phyloP scores from a whole-genome alignment of 2,329 filamentous ascomycete genomes.

The Diplodia mutila region DNA sequence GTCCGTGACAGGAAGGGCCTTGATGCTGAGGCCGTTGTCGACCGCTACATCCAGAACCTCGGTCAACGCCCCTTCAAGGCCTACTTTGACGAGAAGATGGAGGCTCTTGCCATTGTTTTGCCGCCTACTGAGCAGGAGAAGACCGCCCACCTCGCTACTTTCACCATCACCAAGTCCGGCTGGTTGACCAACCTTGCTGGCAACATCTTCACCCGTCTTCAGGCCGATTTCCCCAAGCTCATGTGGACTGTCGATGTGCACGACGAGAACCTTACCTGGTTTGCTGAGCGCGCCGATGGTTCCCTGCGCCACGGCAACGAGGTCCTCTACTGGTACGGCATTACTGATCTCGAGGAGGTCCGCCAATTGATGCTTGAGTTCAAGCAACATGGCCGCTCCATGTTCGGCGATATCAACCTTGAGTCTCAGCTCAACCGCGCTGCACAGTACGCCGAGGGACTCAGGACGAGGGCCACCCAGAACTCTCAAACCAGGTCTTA shows the following conservation, averaged over 20 bases:
- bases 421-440: conserved; percentile 82
- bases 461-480: conserved; percentile 57
- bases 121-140: conserved; percentile 68
- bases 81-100: conserved; percentile 93
- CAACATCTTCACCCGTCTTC: conserved; percentile 90
- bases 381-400: conserved; percentile 76
- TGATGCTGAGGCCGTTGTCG: conserved; percentile 80
- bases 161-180: conserved; percentile 90
- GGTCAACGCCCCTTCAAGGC: conserved; percentile 81
- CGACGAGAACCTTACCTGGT: conserved; percentile 97
- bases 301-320: conserved; percentile 84
- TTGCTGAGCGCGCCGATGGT: conserved; percentile 95
- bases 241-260: conserved; percentile 97
- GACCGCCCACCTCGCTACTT: conserved; percentile 82
- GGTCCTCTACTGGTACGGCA: conserved; percentile 85
- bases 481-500: conserved; percentile 68
- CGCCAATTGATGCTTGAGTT: conserved; percentile 85
- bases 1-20: conserved; percentile 80
- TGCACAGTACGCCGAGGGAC: conserved; percentile 68
- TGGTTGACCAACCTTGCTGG: conserved; percentile 95
- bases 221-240: conserved; percentile 88
- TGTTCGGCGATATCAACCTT: conserved; percentile 88
- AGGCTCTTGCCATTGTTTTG: conserved; percentile 86
- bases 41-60: conserved; percentile 82
- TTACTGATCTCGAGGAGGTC: conserved; percentile 80